These are phyloP conservation scores for Steccherinum ochraceum DNA, from an alignment of 768 basidiomycete genomes.

Conservation along the genomic window DNA sequence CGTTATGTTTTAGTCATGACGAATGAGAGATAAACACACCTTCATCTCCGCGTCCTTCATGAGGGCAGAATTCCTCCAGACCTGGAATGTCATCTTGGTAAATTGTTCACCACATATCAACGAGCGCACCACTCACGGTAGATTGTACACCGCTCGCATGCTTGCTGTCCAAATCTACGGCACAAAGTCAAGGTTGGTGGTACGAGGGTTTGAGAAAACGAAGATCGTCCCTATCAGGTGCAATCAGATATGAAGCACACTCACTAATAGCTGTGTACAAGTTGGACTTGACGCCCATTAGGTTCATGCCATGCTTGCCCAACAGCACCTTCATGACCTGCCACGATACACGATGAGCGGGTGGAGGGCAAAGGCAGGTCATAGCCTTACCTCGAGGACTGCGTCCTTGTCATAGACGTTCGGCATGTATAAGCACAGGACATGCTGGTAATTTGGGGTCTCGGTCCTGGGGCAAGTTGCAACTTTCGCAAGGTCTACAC, in stretches of 20 bases:
- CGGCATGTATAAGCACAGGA: slow-evolving; percentile 68
- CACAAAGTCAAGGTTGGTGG: background rate
- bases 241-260: slow-evolving; percentile 2
- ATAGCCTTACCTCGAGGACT: slow-evolving; percentile 42
- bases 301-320: slow-evolving; percentile 55
- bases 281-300: slow-evolving; percentile 67
- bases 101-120: background rate
- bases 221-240: background rate
- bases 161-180: slow-evolving; percentile 67
- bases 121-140: slow-evolving; percentile 38
- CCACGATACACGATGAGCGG: slow-evolving; percentile 2
- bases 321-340: slow-evolving; percentile 68
- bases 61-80: slow-evolving; percentile 61
- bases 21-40: slow-evolving; percentile 28
- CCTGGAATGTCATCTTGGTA: slow-evolving; percentile 35
- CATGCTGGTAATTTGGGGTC: slow-evolving; percentile 46
- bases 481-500: slow-evolving; percentile 55
- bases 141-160: slow-evolving; percentile 68
- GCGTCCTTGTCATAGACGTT: slow-evolving; percentile 60
- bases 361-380: background rate
- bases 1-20: too few species aligned
- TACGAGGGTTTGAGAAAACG: background rate
- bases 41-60: slow-evolving; percentile 58
- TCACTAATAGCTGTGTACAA: slow-evolving; percentile 59
- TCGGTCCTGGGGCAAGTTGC: slow-evolving; percentile 52